Percentiles rank a stretch among this genome's conserved stretches.
phyloP scores from a whole-genome alignment of 441 rosid genomes.

The Theobroma grandiflorum region DNA sequence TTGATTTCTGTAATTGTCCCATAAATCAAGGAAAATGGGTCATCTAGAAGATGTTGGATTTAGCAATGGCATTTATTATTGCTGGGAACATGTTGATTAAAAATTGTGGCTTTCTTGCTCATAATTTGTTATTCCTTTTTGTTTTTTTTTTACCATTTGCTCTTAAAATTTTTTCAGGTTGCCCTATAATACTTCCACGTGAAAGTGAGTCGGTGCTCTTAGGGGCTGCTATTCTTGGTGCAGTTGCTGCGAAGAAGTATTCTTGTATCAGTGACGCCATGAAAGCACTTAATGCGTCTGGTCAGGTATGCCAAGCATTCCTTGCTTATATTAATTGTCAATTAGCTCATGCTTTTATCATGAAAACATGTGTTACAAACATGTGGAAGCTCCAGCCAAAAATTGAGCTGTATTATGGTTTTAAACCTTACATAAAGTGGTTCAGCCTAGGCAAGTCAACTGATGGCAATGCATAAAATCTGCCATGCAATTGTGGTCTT shows the following conservation, averaged over 20 bases:
- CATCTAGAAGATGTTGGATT: constrained; percentile 7
- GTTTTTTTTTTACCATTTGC: background rate
- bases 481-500: background rate
- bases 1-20: background rate
- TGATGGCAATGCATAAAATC: background rate
- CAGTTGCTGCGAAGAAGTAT: constrained; percentile 83
- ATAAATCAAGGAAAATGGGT: background rate
- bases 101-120: constrained; percentile 13
- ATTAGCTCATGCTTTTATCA: background rate
- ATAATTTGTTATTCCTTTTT: background rate
- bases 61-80: constrained; percentile 19
- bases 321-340: background rate
- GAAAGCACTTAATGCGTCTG: constrained; percentile 87
- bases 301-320: constrained; percentile 60
- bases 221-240: constrained; percentile 96
- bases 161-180: constrained; percentile 57
- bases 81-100: constrained; percentile 2
- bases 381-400: background rate
- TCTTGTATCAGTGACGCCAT: constrained; percentile 73
- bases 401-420: constrained; percentile 9
- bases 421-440: constrained; percentile 4
- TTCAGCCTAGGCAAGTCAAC: constrained; percentile 7
- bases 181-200: constrained; percentile 83
- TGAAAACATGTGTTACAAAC: background rate
- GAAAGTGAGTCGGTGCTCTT: constrained; percentile 91